Conservation (phyloP, 2,329 filamentous ascomycete genomes). For the Phyllosticta capitalensis region DNA sequence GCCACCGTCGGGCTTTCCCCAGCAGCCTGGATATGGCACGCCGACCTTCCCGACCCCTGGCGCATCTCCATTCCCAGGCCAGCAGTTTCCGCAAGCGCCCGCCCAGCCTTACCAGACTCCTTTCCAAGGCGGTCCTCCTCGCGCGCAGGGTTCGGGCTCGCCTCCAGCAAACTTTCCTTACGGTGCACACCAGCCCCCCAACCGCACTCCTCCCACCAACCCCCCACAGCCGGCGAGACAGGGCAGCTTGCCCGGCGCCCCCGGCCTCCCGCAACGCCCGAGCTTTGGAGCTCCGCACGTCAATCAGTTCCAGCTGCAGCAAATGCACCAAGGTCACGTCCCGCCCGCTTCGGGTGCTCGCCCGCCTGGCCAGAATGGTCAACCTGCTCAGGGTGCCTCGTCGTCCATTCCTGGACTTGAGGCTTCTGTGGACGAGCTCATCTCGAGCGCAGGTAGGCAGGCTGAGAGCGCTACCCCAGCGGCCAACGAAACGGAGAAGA, state of each 20-base stretch:
- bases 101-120: constrained; percentile 20
- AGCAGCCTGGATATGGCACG: constrained; percentile 14
- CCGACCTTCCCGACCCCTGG: constrained; percentile 20
- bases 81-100: constrained; percentile 22
- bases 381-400: constrained; percentile 10
- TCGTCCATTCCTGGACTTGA: constrained; percentile 18
- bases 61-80: constrained; percentile 20
- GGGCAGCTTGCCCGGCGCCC: constrained; percentile 44
- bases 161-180: constrained; percentile 27
- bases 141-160: constrained; percentile 16
- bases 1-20: constrained; percentile 7
- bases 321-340: constrained; percentile 16
- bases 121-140: constrained; percentile 15
- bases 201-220: constrained; percentile 27
- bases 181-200: constrained; percentile 32
- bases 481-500: constrained; percentile 45
- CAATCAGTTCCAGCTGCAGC: constrained; percentile 29
- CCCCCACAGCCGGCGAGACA: constrained; percentile 28
- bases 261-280: constrained; percentile 52
- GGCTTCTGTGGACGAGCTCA: constrained; percentile 43
- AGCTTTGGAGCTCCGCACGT: constrained; percentile 45
- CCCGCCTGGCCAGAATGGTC: constrained; percentile 22
- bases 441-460: constrained; percentile 38
- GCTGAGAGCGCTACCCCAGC: constrained; percentile 24
- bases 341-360: constrained; percentile 12